Evolutionary conservation across 345 rosid genomes (phyloP).

Genomic region (Eucalyptus sp.): DNA sequence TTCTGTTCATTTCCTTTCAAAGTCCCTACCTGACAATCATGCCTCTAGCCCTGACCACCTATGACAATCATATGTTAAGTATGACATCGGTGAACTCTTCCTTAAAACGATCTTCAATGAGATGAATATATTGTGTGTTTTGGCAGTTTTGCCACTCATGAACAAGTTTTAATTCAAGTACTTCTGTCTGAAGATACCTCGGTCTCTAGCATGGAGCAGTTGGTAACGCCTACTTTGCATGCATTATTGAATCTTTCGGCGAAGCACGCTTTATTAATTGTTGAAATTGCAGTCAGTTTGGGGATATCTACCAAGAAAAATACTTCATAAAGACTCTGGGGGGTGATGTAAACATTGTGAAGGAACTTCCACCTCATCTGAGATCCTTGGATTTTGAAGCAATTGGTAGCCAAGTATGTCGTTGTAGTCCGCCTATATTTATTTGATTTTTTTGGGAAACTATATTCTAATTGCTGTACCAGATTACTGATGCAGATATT

Average conservation of each 20-base stretch:
- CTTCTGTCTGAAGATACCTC: not conserved
- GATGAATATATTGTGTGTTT: not conserved
- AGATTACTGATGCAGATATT: conserved; percentile 84
- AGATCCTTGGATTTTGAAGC: conserved; percentile 48
- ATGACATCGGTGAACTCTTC: not conserved
- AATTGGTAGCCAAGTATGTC: conserved; percentile 50
- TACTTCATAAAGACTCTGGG: conserved; percentile 39
- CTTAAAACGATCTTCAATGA: not conserved
- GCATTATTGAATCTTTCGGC: not conserved
- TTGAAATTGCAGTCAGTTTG: conserved; percentile 59
- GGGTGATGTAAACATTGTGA: conserved; percentile 55
- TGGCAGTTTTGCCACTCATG: not conserved
- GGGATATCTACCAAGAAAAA: conserved; percentile 75
- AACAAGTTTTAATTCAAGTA: not conserved
- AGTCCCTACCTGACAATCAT: not conserved
- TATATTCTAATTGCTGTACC: not conserved
- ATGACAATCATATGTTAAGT: not conserved
- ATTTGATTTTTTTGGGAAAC: not conserved
- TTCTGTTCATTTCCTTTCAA: not conserved
- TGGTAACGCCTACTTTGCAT: not conserved
- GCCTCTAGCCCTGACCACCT: not conserved
- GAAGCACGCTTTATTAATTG: not conserved
- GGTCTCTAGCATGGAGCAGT: not conserved
- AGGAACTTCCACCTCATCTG: conserved; percentile 66
- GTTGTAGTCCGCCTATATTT: not conserved